Evolutionary conservation across 2,329 filamentous ascomycete genomes (phyloP).

Genomic region (Alternaria incomplexa): DNA sequence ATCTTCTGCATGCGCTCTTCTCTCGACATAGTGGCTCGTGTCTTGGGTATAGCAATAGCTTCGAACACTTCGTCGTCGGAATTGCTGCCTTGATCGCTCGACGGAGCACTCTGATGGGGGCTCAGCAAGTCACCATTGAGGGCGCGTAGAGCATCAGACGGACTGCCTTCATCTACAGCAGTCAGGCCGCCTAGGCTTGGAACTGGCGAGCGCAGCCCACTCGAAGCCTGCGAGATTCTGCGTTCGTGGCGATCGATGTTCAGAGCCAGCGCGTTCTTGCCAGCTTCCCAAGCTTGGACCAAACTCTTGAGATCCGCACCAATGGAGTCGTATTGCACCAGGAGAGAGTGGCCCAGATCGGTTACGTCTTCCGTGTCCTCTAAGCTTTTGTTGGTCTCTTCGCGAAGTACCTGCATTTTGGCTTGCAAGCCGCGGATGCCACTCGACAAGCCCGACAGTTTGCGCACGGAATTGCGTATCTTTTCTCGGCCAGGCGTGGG

Average conservation of each 20-base stretch:
- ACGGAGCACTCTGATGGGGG: slow-evolving; percentile 46
- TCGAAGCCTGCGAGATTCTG: slow-evolving; percentile 58
- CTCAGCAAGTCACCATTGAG: slow-evolving; percentile 73
- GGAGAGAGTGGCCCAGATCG: slow-evolving; percentile 78
- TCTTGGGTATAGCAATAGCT: slow-evolving; percentile 77
- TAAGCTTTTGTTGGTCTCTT: slow-evolving; percentile 82
- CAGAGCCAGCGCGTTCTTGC: slow-evolving; percentile 79
- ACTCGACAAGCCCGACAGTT: slow-evolving; percentile 85
- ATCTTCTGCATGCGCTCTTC: slow-evolving; percentile 89
- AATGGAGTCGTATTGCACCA: slow-evolving; percentile 93
- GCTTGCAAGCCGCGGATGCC: slow-evolving; percentile 92
- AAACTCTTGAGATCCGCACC: slow-evolving; percentile 77
- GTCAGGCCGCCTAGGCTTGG: slow-evolving; percentile 69
- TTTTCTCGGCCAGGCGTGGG: slow-evolving; percentile 78
- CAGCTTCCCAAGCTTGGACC: slow-evolving; percentile 61
- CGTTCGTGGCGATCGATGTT: slow-evolving; percentile 82
- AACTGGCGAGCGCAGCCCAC: slow-evolving; percentile 56
- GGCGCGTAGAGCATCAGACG: slow-evolving; percentile 74
- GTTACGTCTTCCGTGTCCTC: slow-evolving; percentile 72
- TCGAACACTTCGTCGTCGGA: slow-evolving; percentile 84
- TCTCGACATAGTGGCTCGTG: slow-evolving; percentile 72
- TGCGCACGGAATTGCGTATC: slow-evolving; percentile 84
- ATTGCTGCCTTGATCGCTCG: slow-evolving; percentile 59
- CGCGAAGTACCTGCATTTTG: slow-evolving; percentile 88
- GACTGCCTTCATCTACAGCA: slow-evolving; percentile 59